These are phyloP conservation scores for Glaciozyma antarctica DNA, from an alignment of 768 basidiomycete genomes.

Conservation along the genomic window DNA sequence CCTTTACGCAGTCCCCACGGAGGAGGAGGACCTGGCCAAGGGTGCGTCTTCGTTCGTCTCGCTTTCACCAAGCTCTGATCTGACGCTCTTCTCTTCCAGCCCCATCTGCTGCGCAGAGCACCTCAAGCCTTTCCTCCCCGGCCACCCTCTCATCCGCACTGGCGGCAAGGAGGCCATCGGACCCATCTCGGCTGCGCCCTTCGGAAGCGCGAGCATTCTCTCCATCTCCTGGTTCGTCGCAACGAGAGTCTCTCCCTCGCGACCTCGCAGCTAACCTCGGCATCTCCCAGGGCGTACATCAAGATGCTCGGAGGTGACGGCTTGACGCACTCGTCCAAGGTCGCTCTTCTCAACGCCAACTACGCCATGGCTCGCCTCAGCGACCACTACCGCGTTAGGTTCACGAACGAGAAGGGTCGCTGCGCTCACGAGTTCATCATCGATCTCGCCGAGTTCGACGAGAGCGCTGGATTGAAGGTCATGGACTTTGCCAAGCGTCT, in stretches of 20 bases:
- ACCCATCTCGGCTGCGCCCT: conserved; percentile 84
- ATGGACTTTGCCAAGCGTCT: conserved; percentile 93
- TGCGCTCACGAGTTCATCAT: conserved; percentile 95
- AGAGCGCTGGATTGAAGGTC: conserved; percentile 73
- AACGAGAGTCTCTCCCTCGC: background rate
- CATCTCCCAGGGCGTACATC: conserved; percentile 61
- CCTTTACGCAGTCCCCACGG: conserved; percentile 66
- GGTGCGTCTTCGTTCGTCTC: conserved; percentile 43
- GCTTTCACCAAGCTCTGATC: background rate
- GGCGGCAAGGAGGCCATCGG: conserved; percentile 65
- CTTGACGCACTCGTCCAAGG: conserved; percentile 69
- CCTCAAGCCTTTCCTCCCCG: conserved; percentile 86
- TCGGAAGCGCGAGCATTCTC: conserved; percentile 87
- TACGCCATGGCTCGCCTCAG: conserved; percentile 87
- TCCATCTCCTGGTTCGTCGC: conserved; percentile 69
- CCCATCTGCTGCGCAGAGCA: conserved; percentile 93
- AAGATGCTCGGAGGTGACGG: conserved; percentile 97
- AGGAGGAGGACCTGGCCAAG: conserved; percentile 92
- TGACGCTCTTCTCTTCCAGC: conserved; percentile 38
- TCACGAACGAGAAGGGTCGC: conserved; percentile 78
- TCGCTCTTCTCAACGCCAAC: conserved; percentile 88
- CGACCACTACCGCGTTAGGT: conserved; percentile 73
- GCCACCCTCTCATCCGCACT: conserved; percentile 63
- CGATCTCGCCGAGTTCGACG: conserved; percentile 91
- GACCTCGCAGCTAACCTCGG: background rate